Evolutionary conservation across 257 asterid species (phyloP).

Genomic region (Ehretia macrophylla): DNA sequence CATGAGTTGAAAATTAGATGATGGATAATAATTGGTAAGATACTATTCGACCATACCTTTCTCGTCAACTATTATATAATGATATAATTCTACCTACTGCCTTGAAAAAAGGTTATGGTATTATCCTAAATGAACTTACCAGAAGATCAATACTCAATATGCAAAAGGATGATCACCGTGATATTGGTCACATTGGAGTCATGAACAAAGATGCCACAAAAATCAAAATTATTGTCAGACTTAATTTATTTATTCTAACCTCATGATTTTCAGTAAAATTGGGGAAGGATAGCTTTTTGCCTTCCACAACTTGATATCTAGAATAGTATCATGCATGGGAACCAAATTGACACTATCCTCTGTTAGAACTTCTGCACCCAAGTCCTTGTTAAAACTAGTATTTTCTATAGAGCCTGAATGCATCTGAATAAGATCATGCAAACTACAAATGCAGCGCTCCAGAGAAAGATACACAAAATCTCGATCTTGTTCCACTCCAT

Average conservation of each 20-base stretch:
- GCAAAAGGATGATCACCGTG: no score
- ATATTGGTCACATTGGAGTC: not conserved
- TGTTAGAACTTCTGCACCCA: conserved; percentile 34
- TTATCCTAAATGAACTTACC: no score
- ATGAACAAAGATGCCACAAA: not conserved
- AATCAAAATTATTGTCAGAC: no score
- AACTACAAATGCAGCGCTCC: conserved; percentile 87
- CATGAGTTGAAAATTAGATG: no score
- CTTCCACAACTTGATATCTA: conserved; percentile 49
- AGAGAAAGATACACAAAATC: conserved; percentile 89
- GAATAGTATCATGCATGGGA: conserved; percentile 35
- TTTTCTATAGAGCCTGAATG: conserved; percentile 40
- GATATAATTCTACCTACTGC: no score
- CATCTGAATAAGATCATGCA: conserved; percentile 70
- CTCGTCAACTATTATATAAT: no score
- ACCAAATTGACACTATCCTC: conserved; percentile 33
- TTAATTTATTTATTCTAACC: conserved; percentile 32
- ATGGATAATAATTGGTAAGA: no score
- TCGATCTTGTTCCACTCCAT: conserved; percentile 83
- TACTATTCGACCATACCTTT: no score
- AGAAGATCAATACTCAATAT: no score
- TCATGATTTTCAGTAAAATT: conserved; percentile 68
- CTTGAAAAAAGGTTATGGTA: no score
- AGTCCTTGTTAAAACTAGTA: conserved; percentile 19
- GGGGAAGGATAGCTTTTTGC: conserved; percentile 67